Evolutionary conservation across 169 alveolate species (phyloP), one percentile per base, ranked within the genome.

Genomic region (Plasmodium coatneyi): DNA sequence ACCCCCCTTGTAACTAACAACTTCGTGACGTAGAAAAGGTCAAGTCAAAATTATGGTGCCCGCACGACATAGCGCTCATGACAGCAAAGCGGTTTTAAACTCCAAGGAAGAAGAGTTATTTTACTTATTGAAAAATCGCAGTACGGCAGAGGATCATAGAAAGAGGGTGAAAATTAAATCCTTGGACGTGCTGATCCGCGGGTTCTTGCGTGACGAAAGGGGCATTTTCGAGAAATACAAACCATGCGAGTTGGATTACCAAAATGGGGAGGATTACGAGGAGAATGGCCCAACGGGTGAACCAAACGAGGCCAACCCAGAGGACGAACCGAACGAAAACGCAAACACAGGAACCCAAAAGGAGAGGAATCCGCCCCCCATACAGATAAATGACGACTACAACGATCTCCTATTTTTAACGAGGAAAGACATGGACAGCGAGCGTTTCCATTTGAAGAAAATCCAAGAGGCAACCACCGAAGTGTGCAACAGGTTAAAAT

Each of bases 401-500:
- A 86, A 86, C 80, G 86, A 86, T n/a, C 28, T 86, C 41, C 10
- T 86, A 39, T 36, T 70, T 22, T 12, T 86, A 36, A 76, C 93
- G 6, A 86, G 46, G 60, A 86, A 74, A 56, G 80, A 72, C 60
- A 4, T 70, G 25, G 72, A 25, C 79, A 76, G 36, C 30, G 87
- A 86, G 22, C 28, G 79, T 66, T 30, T 86, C 7, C 93, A 86
- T 76, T 76, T 86, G 71, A 86, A 86, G 52, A 86, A 86, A 86
- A 86, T 86, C 41, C 80, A 52, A 86, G 39, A 76, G 16, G 70
- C n/a, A 34, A 49, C 86, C 43, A 86, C 78, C 28, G 39, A 86
- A 25, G 49, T 86, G 80, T 70, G 80, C 43, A 30, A 86, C 66
- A 52, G 70, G 70, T 86, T 86, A 76, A 86, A 86, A 86, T 86